Conservation (phyloP, 768 basidiomycete genomes). For the Dictyophora rubrovolvata region DNA sequence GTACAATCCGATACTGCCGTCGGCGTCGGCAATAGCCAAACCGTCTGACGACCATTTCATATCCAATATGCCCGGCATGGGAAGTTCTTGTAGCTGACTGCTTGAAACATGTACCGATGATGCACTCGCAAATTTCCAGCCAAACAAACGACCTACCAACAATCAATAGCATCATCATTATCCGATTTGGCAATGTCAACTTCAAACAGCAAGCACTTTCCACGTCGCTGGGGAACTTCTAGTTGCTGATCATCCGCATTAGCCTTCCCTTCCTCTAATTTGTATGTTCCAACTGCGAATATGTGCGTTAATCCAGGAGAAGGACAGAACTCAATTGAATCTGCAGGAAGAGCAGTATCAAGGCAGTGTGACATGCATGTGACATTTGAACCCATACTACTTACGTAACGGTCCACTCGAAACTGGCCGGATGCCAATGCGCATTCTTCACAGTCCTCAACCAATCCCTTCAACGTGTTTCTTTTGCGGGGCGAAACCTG, state of each 20-base stretch:
- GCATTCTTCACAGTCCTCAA: constrained; percentile 3
- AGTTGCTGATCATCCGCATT: constrained; percentile 8
- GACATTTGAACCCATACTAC: neutral
- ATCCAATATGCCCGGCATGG: constrained; percentile 78
- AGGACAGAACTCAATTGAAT: constrained; percentile 88
- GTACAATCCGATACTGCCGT: constrained; percentile 65
- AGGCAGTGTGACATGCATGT: constrained; percentile 15
- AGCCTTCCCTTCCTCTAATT: constrained; percentile 42
- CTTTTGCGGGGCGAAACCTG: constrained; percentile 52
- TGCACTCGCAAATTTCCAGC: neutral
- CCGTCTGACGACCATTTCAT: constrained; percentile 76
- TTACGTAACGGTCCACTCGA: neutral
- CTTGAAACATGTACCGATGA: constrained; percentile 14
- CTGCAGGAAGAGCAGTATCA: constrained; percentile 79
- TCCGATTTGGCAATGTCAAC: constrained; percentile 17
- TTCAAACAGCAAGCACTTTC: constrained; percentile 65
- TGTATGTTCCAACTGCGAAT: constrained; percentile 88
- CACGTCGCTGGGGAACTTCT: constrained; percentile 32
- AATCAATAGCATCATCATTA: constrained; percentile 18
- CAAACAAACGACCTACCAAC: constrained; percentile 22
- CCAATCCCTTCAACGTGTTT: constrained; percentile 38
- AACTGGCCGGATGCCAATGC: neutral
- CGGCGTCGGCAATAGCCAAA: constrained; percentile 75
- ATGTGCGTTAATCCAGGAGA: constrained; percentile 45
- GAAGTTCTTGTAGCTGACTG: constrained; percentile 52